Base-by-base conservation (phyloP, 306 rosid species). In the Canavalia ensiformis region DNA sequence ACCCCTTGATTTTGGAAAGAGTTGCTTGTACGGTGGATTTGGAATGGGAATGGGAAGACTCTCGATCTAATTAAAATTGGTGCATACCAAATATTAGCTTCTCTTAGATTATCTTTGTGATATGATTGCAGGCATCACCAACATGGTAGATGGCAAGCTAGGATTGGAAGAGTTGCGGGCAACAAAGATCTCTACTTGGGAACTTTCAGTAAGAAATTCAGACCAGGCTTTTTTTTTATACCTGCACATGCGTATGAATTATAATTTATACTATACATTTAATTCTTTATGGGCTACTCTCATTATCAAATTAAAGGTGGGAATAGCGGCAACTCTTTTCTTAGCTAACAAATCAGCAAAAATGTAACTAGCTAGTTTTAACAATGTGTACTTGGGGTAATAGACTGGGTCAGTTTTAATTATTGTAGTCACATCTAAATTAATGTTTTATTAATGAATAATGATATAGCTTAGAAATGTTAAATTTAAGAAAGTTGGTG, bases 91-190 rank as follows among this genome's bases (percentile, higher is more conserved):
- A 18, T 58, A 8, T 10, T 28, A 47, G 4, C 3, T 59, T 45
- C 0, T 60, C 52, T 47, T 47, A 47, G 12, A 13, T 71, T 80
- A 7, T 57, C 75, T 76, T 6, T 44, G 46, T 58, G 6, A 62
- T 52, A 52, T 66, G 73, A 31, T 33, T 73, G 83, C 82, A 94
- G 98, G 66, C 98, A 94, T 79, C 98, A 93, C 75, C 98, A 93
- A 81, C 97, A 93, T 59, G 97, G 97, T 52, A 90, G 94, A 83
- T 93, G 97, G 97, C 97, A 93, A 85, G 97, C 97, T n/a, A 89
- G 97, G 85, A 93, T 93, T 63, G 97, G 97, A 59, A 83, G 97
- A 84, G 98, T 94, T 70, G 94, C 97, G 6, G 97, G 97, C 72
- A 94, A 94, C 86, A 94, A 94, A 85, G 98, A 91, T 79, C 94